Evolutionary conservation across 139 green algal species (phyloP), one percentile per base, ranked within the genome.

Genomic region (Coelastrella sp.): DNA sequence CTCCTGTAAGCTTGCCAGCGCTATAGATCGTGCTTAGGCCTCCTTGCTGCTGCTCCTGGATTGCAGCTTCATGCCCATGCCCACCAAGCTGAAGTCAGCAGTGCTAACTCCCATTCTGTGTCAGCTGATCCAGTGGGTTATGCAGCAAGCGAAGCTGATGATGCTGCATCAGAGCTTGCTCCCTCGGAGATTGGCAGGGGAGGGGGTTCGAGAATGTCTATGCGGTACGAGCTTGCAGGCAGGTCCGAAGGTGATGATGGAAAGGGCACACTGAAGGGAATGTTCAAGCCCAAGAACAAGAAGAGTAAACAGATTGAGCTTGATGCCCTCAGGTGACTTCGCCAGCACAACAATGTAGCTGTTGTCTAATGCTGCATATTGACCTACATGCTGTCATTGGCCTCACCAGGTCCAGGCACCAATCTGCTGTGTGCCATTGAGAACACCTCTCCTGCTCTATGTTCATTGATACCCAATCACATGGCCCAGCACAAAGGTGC

Each of bases 291-390:
- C 0, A 68, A 68, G 21, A 25, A 64, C n/a, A 86, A 86, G 67
- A 79, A 76, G 53, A 74, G 41, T 71, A 81, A 82, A 53, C 69
- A 82, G 71, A 82, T 77, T 51, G 82, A 87, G 71, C 57, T 87
- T 57, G 82, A 87, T 59, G 82, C 82, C 15, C 82, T 87, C 27
- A 75, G 82, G 69, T 80, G 40, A 30, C 0, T 57, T 57, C 11
- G 45, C 0, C n/a, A n/a, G n/a, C n/a, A n/a, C n/a, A n/a, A n/a
- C n/a, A n/a, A n/a, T n/a, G n/a, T n/a, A n/a, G n/a, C n/a, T n/a
- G n/a, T n/a, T n/a, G n/a, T n/a, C n/a, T n/a, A n/a, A n/a, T n/a
- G n/a, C n/a, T n/a, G n/a, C n/a, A n/a, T n/a, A n/a, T n/a, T n/a
- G n/a, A n/a, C n/a, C n/a, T n/a, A n/a, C n/a, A n/a, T n/a, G n/a